A percentile compares a stretch with the other conserved stretches of the same genome.
Evolutionary conservation across 176 grass and related monocot species (phyloP).

Genomic region (Rhynchospora breviuscula): DNA sequence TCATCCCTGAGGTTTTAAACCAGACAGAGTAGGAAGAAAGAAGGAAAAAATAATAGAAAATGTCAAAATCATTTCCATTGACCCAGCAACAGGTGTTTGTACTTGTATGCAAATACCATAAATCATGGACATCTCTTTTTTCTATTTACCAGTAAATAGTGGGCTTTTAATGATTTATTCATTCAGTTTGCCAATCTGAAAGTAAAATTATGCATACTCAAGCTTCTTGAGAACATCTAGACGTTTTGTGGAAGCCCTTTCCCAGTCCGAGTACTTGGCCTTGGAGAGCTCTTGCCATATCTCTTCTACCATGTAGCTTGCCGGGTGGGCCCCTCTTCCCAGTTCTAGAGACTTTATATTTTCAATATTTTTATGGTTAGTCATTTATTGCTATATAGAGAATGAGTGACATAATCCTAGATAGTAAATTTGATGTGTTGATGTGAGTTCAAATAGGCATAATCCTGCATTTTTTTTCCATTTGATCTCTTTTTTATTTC

Average conservation of each 20-base stretch:
- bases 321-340: constrained; percentile 60
- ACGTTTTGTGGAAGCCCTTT: constrained; percentile 46
- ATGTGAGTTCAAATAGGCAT: neutral
- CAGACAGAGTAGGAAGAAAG: neutral
- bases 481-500: neutral
- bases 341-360: constrained; percentile 73
- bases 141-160: neutral
- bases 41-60: neutral
- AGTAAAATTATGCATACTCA: constrained; percentile 38
- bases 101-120: neutral
- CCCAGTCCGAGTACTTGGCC: constrained; percentile 88
- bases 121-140: neutral
- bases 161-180: neutral
- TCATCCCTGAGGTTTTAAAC: neutral
- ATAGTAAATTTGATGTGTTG: constrained; percentile 7
- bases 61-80: neutral
- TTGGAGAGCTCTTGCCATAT: constrained; percentile 72
- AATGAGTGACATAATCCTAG: neutral
- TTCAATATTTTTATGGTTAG: constrained; percentile 1
- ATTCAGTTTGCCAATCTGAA: constrained; percentile 4
- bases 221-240: constrained; percentile 37
- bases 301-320: constrained; percentile 76
- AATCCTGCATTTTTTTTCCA: neutral
- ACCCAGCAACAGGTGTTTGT: neutral
- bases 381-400: neutral